Percentiles rank a stretch among this genome's conserved stretches.
These are phyloP conservation scores for Eragrostis tef DNA, from an alignment of 202 grass and related monocot genomes.

Conservation along the genomic window DNA sequence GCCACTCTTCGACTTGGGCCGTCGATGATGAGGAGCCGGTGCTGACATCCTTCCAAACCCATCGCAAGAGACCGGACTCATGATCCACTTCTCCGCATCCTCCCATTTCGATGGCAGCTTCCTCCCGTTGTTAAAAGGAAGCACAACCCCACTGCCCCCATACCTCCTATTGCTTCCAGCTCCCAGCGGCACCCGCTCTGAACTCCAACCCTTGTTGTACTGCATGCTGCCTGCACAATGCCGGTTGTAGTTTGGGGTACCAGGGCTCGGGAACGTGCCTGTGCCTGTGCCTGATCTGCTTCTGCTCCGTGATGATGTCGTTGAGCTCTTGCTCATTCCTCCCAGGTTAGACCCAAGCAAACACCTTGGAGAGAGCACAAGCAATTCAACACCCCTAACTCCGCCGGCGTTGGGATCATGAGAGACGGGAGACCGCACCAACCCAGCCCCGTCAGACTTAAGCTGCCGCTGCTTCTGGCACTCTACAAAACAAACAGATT, in stretches of 20 bases:
- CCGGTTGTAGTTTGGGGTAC: slow-evolving; percentile 75
- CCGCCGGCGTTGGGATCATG: slow-evolving; percentile 48
- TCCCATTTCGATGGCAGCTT: slow-evolving; percentile 99
- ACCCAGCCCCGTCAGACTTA: slow-evolving; percentile 48
- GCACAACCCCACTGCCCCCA: slow-evolving; percentile 59
- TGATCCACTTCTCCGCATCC: slow-evolving; percentile 98
- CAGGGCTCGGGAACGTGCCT: slow-evolving; percentile 78
- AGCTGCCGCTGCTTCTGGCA: slow-evolving; percentile 69
- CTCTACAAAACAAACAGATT: slow-evolving; percentile 45
- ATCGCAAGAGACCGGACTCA: slow-evolving; percentile 80
- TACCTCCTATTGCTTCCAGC: slow-evolving; percentile 53
- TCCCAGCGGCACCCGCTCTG: slow-evolving; percentile 73
- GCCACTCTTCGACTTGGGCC: slow-evolving; percentile 94
- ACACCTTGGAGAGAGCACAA: slow-evolving; percentile 63
- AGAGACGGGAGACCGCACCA: slow-evolving; percentile 1
- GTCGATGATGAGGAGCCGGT: slow-evolving; percentile 64
- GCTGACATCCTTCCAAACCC: slow-evolving; percentile 60
- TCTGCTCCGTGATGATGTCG: slow-evolving; percentile 73
- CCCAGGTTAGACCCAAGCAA: slow-evolving; percentile 44
- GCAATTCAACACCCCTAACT: slow-evolving; percentile 46
- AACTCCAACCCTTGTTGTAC: slow-evolving; percentile 95
- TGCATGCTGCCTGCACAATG: slow-evolving; percentile 58
- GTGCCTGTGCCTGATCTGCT: slow-evolving; percentile 81
- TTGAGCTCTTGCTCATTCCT: slow-evolving; percentile 89
- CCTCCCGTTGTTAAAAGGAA: slow-evolving; percentile 86